phyloP scores from a whole-genome alignment of 2,329 filamentous ascomycete species.

The Chrysosporium queenslandicum region DNA sequence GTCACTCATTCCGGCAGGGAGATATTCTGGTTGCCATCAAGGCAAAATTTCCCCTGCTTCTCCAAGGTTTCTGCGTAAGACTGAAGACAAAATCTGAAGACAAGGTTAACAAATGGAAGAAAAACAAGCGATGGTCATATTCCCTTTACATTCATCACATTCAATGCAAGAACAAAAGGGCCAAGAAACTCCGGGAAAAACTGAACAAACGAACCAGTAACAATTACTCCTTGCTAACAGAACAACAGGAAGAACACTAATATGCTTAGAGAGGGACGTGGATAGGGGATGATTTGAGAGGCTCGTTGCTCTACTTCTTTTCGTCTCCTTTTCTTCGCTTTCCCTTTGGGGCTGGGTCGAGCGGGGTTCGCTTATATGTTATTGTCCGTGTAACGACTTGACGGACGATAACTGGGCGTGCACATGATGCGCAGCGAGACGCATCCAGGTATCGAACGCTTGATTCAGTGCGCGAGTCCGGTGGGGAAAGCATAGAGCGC shows the following conservation, averaged over 20 bases:
- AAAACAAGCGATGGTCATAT: neutral
- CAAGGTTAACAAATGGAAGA: neutral
- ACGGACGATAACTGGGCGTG: slow-evolving; percentile 58
- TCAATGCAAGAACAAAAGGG: neutral
- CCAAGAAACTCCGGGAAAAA: neutral
- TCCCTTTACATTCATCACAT: neutral
- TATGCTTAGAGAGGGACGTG: neutral
- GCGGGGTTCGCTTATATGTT: slow-evolving; percentile 65
- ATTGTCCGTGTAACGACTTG: slow-evolving; percentile 83
- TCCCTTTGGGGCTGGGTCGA: slow-evolving; percentile 82
- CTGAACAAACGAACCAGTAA: neutral
- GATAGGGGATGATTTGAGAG: neutral
- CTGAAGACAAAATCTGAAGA: neutral
- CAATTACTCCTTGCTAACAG: slow-evolving; percentile 5
- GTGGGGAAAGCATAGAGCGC: slow-evolving; percentile 66
- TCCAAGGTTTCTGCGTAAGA: neutral
- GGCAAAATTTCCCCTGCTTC: neutral
- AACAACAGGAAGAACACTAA: neutral
- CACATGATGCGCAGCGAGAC: slow-evolving; percentile 47
- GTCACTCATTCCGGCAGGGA: neutral
- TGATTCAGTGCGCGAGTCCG: slow-evolving; percentile 63
- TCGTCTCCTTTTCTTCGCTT: slow-evolving; percentile 66
- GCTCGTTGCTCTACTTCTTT: slow-evolving; percentile 7
- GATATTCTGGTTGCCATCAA: neutral
- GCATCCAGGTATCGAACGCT: slow-evolving; percentile 55